These are phyloP conservation scores for Aegilops speltoides DNA, from an alignment of 176 grass and related monocot species.

Conservation along the genomic window DNA sequence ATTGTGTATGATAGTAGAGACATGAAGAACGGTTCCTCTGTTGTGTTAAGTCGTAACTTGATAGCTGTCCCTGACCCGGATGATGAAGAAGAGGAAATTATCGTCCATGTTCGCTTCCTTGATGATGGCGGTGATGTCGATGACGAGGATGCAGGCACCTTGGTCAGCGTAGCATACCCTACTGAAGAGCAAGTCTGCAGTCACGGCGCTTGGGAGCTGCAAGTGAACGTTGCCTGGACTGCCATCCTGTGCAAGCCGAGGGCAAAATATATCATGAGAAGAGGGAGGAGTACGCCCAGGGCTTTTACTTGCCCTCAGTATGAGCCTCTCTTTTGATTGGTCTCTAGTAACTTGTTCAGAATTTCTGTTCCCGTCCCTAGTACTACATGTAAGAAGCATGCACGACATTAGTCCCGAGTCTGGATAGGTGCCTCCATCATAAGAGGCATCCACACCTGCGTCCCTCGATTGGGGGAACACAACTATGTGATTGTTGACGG, in stretches of 20 bases:
- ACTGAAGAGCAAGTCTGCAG: background rate
- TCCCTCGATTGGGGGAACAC: no score
- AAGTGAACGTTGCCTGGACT: background rate
- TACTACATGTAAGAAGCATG: no score
- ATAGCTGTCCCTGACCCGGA: background rate
- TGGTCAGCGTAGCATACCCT: background rate
- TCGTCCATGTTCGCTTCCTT: background rate
- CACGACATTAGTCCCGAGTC: no score
- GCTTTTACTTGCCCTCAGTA: background rate
- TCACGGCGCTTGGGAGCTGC: background rate
- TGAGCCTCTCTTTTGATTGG: background rate
- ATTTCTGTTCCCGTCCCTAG: no score
- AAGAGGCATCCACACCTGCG: no score
- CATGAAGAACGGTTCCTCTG: background rate
- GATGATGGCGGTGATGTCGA: background rate
- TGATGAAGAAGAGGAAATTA: background rate
- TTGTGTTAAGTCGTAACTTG: background rate
- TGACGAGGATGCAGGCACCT: background rate
- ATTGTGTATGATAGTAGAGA: background rate
- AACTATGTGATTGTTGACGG: no score
- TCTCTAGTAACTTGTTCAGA: no score
- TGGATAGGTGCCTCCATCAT: no score
- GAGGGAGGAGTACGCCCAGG: background rate
- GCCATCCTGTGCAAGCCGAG: background rate
- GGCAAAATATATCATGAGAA: background rate